phyloP scores from a whole-genome alignment of 257 asterid species.

The Cinchona pubescens region DNA sequence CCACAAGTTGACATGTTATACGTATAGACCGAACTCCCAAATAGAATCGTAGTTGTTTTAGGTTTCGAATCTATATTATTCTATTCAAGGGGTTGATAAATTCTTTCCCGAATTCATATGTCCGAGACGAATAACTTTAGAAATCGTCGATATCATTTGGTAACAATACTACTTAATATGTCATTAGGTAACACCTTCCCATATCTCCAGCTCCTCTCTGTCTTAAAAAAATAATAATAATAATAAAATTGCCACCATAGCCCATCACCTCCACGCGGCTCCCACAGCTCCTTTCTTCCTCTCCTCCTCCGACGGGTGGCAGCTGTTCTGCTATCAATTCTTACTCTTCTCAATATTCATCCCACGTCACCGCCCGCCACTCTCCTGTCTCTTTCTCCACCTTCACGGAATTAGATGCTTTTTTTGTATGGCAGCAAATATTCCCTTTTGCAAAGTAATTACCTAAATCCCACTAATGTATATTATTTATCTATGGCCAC shows the following conservation, averaged over 20 bases:
- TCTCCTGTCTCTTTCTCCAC: neutral
- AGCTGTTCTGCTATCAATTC: neutral
- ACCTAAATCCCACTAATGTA: neutral
- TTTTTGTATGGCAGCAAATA: conserved; percentile 12
- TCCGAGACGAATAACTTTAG: too few species aligned
- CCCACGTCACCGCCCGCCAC: conserved; percentile 1
- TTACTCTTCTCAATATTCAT: neutral
- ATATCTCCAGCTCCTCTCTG: too few species aligned
- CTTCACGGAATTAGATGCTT: neutral
- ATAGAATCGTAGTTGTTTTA: too few species aligned
- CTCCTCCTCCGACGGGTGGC: conserved; percentile 8
- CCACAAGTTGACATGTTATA: too few species aligned
- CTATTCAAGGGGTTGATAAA: too few species aligned
- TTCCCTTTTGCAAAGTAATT: neutral
- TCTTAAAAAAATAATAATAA: neutral
- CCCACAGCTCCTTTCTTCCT: neutral
- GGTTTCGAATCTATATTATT: too few species aligned
- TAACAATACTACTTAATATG: too few species aligned
- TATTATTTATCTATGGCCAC: conserved; percentile 53
- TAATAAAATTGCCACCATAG: neutral
- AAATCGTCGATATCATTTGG: too few species aligned
- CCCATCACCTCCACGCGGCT: neutral
- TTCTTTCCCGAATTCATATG: too few species aligned
- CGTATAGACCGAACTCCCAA: too few species aligned
- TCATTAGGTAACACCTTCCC: too few species aligned